Evolutionary conservation across 2,329 filamentous ascomycete genomes (phyloP).

Genomic region (Monilinia aucupariae): DNA sequence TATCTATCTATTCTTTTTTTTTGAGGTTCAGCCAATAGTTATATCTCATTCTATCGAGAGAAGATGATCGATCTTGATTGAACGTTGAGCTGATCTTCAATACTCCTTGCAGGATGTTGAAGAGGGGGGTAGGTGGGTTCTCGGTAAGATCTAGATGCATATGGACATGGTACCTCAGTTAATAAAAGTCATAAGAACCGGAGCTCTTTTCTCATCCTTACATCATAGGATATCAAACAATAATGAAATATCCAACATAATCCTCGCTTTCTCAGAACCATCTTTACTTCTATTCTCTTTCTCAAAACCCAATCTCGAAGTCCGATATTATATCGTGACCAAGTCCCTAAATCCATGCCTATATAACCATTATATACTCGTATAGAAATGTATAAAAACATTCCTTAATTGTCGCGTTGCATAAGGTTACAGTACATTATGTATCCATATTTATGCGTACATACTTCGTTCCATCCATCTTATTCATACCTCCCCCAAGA

Average conservation of each 20-base stretch:
- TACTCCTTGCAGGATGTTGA: constrained; percentile 3
- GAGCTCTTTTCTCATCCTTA: too few relatives aligned
- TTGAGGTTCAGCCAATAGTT: constrained; percentile 2
- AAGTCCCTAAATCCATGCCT: background rate
- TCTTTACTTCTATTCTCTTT: too few relatives aligned
- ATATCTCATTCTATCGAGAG: background rate
- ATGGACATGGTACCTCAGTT: background rate
- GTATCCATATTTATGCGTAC: background rate
- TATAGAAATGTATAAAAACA: too few relatives aligned
- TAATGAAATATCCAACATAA: too few relatives aligned
- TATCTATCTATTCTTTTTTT: background rate
- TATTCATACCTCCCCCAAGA: background rate
- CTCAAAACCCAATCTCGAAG: too few relatives aligned
- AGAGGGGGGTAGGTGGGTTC: too few relatives aligned
- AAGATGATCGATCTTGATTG: too few relatives aligned
- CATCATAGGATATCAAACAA: background rate
- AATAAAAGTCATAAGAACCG: too few relatives aligned
- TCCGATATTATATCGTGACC: constrained; percentile 4
- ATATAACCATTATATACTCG: too few relatives aligned
- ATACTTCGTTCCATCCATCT: background rate
- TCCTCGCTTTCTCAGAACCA: too few relatives aligned
- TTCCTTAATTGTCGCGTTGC: constrained; percentile 1
- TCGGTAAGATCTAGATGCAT: background rate
- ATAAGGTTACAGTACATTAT: background rate
- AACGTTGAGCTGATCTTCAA: constrained; percentile 5